Base-by-base conservation (phyloP, 805 yeast genomes). In the Metschnikowia rubicola region DNA sequence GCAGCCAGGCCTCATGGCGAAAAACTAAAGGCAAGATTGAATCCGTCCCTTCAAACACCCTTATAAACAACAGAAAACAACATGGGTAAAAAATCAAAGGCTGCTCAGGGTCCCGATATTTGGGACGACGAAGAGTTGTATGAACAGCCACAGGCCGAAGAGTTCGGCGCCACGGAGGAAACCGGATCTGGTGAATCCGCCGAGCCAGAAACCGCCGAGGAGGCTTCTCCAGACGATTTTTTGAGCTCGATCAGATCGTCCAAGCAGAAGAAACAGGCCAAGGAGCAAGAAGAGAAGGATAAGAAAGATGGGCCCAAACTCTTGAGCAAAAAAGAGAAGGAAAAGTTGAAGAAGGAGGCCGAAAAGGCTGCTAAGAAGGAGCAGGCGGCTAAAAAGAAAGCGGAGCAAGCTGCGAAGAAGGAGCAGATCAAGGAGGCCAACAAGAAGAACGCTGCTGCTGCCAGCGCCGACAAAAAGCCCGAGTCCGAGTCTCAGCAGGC, bases 361-460 rank as follows among this genome's bases (percentile, higher is more conserved):
- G 95, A 87, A 64, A 92, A 92, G 76, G 88, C 84, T 58, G 79
- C 83, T 68, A 92, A 92, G 84, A 90, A 88, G 72, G 96, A 88
- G 58, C 80, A 83, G 50, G 96, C 96, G 37, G 86, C 83, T 45
- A 85, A 82, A 70, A 90, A 89, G 80, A 90, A 89, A 68, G 81
- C 77, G 36, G 83, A 80, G 55, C 83, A 79, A 56, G 81, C 80
- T 19, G 76, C 75, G 58, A 78, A 80, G 69, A 80, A 78, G 56
- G 79, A 75, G 55, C 80, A 77, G 56, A 78, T 78, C 53, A 78
- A 77, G 46, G 74, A 71, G 51, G 73, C 74, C 30, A 72, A 70
- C 52, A 73, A 67, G 58, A 68, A 68, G 50, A 69, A 73, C 54
- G 72, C 78, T 11, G 73, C 68, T 36, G 65, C 58, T 8, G 52